Evolutionary conservation across 805 yeast species (phyloP).

Genomic region (Kazachstania viticola): DNA sequence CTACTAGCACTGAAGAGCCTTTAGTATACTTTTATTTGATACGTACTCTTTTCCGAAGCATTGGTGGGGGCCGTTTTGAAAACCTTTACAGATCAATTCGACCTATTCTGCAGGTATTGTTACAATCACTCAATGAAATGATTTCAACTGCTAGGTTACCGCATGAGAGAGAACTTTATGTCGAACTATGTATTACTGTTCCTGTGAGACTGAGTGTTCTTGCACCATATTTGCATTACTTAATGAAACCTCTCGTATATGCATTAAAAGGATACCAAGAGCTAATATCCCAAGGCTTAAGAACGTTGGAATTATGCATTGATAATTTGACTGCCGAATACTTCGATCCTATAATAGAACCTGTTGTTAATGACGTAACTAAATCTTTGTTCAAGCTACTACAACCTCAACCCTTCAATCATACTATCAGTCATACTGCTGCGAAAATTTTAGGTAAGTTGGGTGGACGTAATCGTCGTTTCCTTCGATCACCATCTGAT

Average conservation of each 20-base stretch:
- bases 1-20: slow-evolving; percentile 86
- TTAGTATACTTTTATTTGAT: slow-evolving; percentile 79
- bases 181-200: slow-evolving; percentile 87
- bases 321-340: slow-evolving; percentile 94
- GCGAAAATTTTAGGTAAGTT: slow-evolving; percentile 85
- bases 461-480: slow-evolving; percentile 90
- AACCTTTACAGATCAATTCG: slow-evolving; percentile 82
- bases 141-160: slow-evolving; percentile 75
- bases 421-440: slow-evolving; percentile 91
- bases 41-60: slow-evolving; percentile 81
- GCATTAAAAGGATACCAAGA: slow-evolving; percentile 89
- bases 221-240: slow-evolving; percentile 80
- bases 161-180: slow-evolving; percentile 87
- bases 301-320: slow-evolving; percentile 91
- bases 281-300: slow-evolving; percentile 82
- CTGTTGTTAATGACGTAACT: slow-evolving; percentile 90
- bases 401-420: slow-evolving; percentile 87
- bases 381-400: slow-evolving; percentile 84
- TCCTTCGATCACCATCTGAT: slow-evolving; percentile 64
- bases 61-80: slow-evolving; percentile 96
- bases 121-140: slow-evolving; percentile 77
- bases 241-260: slow-evolving; percentile 83
- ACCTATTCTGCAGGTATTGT: slow-evolving; percentile 76
- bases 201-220: slow-evolving; percentile 90
- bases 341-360: slow-evolving; percentile 94